phyloP scores from a whole-genome alignment of 2,329 filamentous ascomycete genomes.

The Helotiales sp. region DNA sequence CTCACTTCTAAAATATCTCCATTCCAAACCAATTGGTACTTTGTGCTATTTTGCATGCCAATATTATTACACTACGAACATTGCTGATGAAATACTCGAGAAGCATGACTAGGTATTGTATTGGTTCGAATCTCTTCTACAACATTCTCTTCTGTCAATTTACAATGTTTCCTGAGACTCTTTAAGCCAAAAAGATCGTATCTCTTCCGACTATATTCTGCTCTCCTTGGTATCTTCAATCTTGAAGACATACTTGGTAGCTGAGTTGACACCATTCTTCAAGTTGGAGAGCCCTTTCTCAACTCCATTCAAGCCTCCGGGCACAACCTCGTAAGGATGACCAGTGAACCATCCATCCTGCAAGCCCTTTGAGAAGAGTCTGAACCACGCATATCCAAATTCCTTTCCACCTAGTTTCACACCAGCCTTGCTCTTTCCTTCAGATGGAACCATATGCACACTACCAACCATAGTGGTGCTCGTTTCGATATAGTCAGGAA shows the following conservation, averaged over 20 bases:
- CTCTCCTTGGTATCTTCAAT: conserved; percentile 32
- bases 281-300: conserved; percentile 54
- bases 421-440: conserved; percentile 20
- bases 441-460: conserved; percentile 19
- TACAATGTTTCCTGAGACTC: no score
- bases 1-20: no score
- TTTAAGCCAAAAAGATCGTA: no score
- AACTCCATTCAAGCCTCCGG: conserved; percentile 48
- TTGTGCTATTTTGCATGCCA: no score
- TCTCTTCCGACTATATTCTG: neutral
- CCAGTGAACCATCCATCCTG: conserved; percentile 49
- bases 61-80: no score
- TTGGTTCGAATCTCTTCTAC: no score
- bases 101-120: no score
- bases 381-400: conserved; percentile 29
- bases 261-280: conserved; percentile 60
- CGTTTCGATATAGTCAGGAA: conserved; percentile 27
- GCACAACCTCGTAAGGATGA: conserved; percentile 52
- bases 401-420: conserved; percentile 27
- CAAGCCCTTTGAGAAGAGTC: conserved; percentile 40
- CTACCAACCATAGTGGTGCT: conserved; percentile 24
- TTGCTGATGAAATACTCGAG: no score
- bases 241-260: conserved; percentile 62
- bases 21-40: no score
- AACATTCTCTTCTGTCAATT: no score